phyloP scores from a whole-genome alignment of 352 stramenopile genomes.

The Phytopythium montanum region DNA sequence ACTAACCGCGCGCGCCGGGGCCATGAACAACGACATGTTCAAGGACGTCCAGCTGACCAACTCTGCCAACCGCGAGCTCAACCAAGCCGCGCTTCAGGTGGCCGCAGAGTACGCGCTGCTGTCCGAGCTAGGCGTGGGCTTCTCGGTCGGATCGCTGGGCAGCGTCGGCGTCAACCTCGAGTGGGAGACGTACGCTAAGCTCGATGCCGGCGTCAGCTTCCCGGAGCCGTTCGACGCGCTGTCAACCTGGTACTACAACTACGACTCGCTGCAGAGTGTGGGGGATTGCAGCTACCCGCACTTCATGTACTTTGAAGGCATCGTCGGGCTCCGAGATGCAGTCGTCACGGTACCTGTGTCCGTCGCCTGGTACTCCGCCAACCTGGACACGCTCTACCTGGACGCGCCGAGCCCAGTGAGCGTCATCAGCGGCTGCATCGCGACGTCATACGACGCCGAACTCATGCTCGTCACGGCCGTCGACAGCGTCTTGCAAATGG shows the following conservation, averaged over 20 bases:
- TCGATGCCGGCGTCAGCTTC: background rate
- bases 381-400: background rate
- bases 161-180: background rate
- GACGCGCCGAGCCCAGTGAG: background rate
- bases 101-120: background rate
- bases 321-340: background rate
- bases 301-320: conserved; percentile 3
- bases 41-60: conserved; percentile 1
- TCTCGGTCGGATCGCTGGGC: background rate
- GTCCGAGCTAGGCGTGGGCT: background rate
- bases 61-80: background rate
- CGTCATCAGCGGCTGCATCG: conserved; percentile 2
- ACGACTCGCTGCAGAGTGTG: background rate
- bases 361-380: background rate
- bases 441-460: background rate
- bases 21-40: background rate
- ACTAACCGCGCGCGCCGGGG: background rate
- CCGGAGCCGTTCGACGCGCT: background rate
- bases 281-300: background rate
- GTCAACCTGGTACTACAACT: background rate
- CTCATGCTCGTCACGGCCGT: background rate
- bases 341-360: background rate
- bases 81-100: background rate
- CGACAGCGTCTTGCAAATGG: background rate
- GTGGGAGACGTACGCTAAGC: background rate